Conservation (phyloP, 177 flowering plant species). For the Vitis hybrid region DNA sequence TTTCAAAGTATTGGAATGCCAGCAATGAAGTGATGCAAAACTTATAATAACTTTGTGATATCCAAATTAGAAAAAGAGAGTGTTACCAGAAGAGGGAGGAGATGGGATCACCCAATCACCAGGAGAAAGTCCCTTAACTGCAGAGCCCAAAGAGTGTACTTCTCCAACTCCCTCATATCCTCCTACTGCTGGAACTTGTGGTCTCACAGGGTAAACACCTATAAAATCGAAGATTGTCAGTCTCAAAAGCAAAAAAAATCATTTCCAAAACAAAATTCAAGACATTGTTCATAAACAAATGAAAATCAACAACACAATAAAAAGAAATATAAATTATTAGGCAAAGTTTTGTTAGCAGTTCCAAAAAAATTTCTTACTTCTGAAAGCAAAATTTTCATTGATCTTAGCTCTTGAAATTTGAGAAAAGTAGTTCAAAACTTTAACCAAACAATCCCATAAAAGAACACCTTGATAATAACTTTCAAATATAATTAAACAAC, state of each 20-base stretch:
- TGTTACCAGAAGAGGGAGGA: conserved; percentile 82
- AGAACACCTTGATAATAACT: too few relatives aligned
- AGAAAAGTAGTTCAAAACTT: too few relatives aligned
- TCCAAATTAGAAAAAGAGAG: neutral
- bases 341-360: too few relatives aligned
- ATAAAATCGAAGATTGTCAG: neutral
- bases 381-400: too few relatives aligned
- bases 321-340: too few relatives aligned
- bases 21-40: neutral
- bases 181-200: conserved; percentile 85
- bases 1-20: neutral
- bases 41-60: neutral
- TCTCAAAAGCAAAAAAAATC: neutral
- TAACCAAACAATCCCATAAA: too few relatives aligned
- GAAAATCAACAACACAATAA: neutral
- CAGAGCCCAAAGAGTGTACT: conserved; percentile 74
- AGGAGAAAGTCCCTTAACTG: conserved; percentile 62
- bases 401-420: too few relatives aligned
- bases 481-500: too few relatives aligned
- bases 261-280: neutral
- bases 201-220: conserved; percentile 97
- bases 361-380: too few relatives aligned
- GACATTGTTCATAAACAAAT: neutral
- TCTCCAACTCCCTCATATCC: conserved; percentile 98
- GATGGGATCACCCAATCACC: conserved; percentile 95